Evolutionary conservation across 148 eudicot genomes (phyloP).

Genomic region (Drosera capensis): DNA sequence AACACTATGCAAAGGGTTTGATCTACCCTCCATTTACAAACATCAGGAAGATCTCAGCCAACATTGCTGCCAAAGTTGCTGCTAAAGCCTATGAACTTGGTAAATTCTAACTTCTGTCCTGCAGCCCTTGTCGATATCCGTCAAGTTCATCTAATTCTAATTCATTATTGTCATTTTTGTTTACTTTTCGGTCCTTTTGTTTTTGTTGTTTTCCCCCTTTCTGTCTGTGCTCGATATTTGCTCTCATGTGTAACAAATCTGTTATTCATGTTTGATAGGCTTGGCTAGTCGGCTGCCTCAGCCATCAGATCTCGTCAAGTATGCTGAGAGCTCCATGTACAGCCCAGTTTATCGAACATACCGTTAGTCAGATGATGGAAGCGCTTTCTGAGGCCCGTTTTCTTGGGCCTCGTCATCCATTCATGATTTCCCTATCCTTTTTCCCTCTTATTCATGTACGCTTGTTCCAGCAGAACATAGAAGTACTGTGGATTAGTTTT

Average conservation of each 20-base stretch:
- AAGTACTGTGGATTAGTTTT: too few relatives aligned
- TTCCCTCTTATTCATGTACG: too few relatives aligned
- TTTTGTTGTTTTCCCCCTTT: slow-evolving; percentile 1
- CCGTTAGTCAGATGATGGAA: too few relatives aligned
- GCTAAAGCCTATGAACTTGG: slow-evolving; percentile 40
- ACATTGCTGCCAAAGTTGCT: slow-evolving; percentile 35
- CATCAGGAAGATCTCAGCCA: slow-evolving; percentile 34
- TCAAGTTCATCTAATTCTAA: not conserved
- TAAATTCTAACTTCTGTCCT: slow-evolving; percentile 5
- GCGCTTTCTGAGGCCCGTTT: too few relatives aligned
- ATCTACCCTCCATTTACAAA: slow-evolving; percentile 30
- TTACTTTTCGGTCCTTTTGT: not conserved
- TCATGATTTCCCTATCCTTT: too few relatives aligned
- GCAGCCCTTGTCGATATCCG: not conserved
- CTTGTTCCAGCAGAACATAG: too few relatives aligned
- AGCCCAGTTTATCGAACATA: slow-evolving; percentile 43
- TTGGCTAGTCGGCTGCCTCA: slow-evolving; percentile 71
- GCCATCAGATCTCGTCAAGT: slow-evolving; percentile 48
- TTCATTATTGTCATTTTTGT: too few relatives aligned
- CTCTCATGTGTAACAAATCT: too few relatives aligned
- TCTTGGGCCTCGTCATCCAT: too few relatives aligned
- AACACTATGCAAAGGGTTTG: slow-evolving; percentile 27
- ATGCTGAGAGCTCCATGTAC: slow-evolving; percentile 84
- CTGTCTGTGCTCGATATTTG: too few relatives aligned
- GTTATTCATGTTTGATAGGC: too few relatives aligned